Conservation (phyloP, 371 early-diverging fungal species). For the Circinella minor region DNA sequence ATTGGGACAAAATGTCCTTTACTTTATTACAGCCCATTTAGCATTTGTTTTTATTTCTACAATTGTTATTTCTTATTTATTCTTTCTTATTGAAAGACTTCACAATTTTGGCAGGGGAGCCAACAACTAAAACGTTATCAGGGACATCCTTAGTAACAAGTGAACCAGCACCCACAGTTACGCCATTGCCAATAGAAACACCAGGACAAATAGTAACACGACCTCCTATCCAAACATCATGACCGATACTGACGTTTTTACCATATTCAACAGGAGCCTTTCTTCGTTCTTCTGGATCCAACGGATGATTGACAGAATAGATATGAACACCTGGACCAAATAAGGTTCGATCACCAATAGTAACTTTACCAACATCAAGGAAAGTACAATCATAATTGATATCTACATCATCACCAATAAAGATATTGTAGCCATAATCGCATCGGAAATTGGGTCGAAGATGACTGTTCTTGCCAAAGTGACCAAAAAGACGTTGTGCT, state of each 20-base stretch:
- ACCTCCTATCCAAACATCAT: background rate
- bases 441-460: background rate
- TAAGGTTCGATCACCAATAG: background rate
- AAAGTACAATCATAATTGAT: background rate
- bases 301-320: background rate
- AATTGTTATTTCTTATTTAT: background rate
- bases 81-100: background rate
- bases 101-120: background rate
- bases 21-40: no score
- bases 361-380: background rate
- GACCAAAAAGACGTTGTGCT: background rate
- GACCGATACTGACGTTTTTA: background rate
- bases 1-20: no score
- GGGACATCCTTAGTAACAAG: background rate
- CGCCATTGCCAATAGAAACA: background rate
- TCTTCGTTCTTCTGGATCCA: background rate
- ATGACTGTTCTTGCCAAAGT: background rate
- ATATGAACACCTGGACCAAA: slow-evolving; percentile 3
- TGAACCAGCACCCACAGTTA: background rate
- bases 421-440: slow-evolving; percentile 1
- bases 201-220: background rate
- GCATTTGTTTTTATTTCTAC: no score
- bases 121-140: background rate
- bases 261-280: background rate
- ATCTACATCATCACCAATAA: background rate